Evolutionary conservation across 257 asterid species (phyloP).

Genomic region (Solanum etuberosum): DNA sequence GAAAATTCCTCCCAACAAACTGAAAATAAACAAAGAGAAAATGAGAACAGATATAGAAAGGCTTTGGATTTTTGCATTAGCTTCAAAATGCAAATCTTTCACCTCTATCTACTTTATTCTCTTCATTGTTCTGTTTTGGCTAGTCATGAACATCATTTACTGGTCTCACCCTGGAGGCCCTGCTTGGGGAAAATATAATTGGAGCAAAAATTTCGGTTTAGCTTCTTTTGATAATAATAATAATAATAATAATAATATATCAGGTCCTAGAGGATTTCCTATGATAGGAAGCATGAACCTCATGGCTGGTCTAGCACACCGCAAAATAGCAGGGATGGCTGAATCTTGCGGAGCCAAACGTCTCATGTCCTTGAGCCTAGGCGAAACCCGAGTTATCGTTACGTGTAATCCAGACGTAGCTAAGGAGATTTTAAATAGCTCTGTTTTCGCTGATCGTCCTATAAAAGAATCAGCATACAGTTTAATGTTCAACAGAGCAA

Average conservation of each 20-base stretch:
- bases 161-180: conserved; percentile 83
- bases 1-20: not conserved
- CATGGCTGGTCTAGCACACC: conserved; percentile 75
- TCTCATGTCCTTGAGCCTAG: conserved; percentile 72
- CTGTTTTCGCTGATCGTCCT: conserved; percentile 66
- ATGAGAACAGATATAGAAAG: conserved; percentile 36
- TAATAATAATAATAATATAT: conserved; percentile 7
- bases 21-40: not conserved
- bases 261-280: conserved; percentile 71
- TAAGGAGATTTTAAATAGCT: conserved; percentile 38
- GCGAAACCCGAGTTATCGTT: conserved; percentile 53
- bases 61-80: conserved; percentile 50
- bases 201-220: conserved; percentile 9
- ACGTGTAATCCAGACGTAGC: conserved; percentile 64
- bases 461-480: conserved; percentile 58
- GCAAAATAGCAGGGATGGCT: conserved; percentile 52
- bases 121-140: conserved; percentile 18
- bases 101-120: conserved; percentile 17
- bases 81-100: conserved; percentile 41
- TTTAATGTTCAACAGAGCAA: conserved; percentile 68
- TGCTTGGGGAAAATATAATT: conserved; percentile 60
- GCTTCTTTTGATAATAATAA: not conserved
- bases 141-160: conserved; percentile 33
- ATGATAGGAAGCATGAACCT: conserved; percentile 67
- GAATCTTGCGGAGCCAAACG: conserved; percentile 36